Conservation (phyloP, 306 rosid genomes). For the Gastrolobium bilobum region DNA sequence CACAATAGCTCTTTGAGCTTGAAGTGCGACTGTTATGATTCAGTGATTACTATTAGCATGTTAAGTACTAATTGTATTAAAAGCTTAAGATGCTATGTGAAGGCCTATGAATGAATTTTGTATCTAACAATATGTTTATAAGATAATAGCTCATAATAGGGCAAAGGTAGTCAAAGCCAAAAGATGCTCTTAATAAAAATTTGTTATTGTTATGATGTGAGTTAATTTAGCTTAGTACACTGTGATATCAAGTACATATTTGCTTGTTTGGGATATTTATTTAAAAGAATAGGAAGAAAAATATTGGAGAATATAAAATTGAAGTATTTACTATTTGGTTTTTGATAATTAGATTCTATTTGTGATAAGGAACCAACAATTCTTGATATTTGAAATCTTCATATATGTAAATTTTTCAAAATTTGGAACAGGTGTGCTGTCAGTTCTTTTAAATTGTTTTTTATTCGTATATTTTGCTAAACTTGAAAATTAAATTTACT, state of each 20-base stretch:
- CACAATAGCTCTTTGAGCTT: neutral
- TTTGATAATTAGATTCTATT: neutral
- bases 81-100: constrained; percentile 12
- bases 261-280: constrained; percentile 1
- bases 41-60: neutral
- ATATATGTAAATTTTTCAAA: neutral
- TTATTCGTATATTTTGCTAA: constrained; percentile 35
- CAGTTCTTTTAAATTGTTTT: constrained; percentile 15
- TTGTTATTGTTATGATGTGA: constrained; percentile 3
- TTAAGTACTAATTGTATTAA: neutral
- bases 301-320: neutral
- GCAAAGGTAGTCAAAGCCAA: neutral
- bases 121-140: constrained; percentile 22
- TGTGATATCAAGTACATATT: constrained; percentile 14
- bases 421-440: constrained; percentile 18
- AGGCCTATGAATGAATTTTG: neutral
- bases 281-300: neutral
- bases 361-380: constrained; percentile 25
- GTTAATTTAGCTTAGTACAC: constrained; percentile 21
- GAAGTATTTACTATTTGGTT: neutral
- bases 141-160: constrained; percentile 9
- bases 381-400: constrained; percentile 17
- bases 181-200: neutral
- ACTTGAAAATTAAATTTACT: constrained; percentile 34
- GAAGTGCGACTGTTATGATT: neutral